phyloP scores from a whole-genome alignment of 768 basidiomycete species.

The Pulveroboletus ravenelii region DNA sequence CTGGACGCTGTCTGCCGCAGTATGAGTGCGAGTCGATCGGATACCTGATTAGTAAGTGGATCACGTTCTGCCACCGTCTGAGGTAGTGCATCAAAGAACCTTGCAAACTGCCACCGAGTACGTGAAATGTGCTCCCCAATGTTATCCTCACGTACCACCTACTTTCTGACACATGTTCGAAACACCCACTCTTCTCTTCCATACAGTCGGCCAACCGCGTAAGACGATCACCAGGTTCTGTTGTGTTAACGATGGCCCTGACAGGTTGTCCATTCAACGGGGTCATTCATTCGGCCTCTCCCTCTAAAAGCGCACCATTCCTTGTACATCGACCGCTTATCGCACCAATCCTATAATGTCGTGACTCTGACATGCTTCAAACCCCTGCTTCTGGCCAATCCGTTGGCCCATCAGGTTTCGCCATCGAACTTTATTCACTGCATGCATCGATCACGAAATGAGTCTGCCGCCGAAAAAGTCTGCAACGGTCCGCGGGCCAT shows the following conservation, averaged over 20 bases:
- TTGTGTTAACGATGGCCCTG: background rate
- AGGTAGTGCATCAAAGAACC: conserved; percentile 2
- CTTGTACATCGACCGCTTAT: too few relatives aligned
- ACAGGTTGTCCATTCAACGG: too few relatives aligned
- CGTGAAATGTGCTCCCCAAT: background rate
- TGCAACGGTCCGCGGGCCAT: conserved; percentile 12
- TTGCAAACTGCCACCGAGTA: too few relatives aligned
- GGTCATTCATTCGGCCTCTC: background rate
- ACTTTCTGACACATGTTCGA: background rate
- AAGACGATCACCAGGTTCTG: background rate
- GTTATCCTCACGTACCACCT: background rate
- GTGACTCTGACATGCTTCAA: background rate
- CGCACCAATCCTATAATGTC: too few relatives aligned
- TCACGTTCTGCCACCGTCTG: too few relatives aligned
- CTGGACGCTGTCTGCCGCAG: background rate
- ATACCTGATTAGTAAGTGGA: background rate
- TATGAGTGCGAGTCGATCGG: conserved; percentile 10
- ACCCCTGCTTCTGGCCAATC: background rate
- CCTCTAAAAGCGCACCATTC: background rate
- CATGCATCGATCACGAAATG: too few relatives aligned
- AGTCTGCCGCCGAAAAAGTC: too few relatives aligned
- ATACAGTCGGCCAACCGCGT: background rate
- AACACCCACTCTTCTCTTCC: background rate
- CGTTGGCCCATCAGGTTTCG: background rate
- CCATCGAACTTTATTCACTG: background rate